Evolutionary conservation across 2,329 filamentous ascomycete species (phyloP).

Genomic region (Pyrenochaeta sp.): DNA sequence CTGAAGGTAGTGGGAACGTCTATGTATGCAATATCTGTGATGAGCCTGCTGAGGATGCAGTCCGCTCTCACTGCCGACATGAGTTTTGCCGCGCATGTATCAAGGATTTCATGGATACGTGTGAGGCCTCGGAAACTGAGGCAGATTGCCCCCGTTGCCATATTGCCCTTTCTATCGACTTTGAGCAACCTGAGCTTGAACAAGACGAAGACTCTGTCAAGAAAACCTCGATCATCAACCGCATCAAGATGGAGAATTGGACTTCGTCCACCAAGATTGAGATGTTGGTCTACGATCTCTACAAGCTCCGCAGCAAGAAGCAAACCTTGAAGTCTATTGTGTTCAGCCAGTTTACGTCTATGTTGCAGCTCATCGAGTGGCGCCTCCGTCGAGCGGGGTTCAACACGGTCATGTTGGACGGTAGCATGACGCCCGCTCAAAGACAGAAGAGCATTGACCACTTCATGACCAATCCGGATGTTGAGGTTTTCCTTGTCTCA

Average conservation of each 20-base stretch:
- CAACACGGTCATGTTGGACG: constrained; percentile 97
- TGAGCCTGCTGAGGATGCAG: constrained; percentile 92
- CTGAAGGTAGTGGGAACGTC: constrained; percentile 86
- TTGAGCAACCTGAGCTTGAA: constrained; percentile 94
- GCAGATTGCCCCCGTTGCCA: constrained; percentile 90
- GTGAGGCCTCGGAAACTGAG: constrained; percentile 67
- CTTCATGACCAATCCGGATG: constrained; percentile 94
- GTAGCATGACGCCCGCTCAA: constrained; percentile 94
- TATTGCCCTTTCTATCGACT: constrained; percentile 86
- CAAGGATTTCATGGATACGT: constrained; percentile 80
- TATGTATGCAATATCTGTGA: constrained; percentile 95
- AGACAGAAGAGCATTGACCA: constrained; percentile 93
- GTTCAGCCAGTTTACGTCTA: constrained; percentile 96
- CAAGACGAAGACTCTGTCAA: constrained; percentile 87
- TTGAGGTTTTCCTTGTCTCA: constrained; percentile 95
- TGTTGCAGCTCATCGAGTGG: constrained; percentile 98
- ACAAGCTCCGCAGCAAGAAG: constrained; percentile 90
- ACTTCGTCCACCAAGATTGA: constrained; percentile 98
- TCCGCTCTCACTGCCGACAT: constrained; percentile 90
- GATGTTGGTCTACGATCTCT: constrained; percentile 91
- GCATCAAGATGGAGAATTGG: constrained; percentile 99
- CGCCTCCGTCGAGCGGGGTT: constrained; percentile 95
- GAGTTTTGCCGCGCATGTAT: constrained; percentile 88
- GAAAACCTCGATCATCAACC: constrained; percentile 97
- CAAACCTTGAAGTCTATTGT: constrained; percentile 96